Base-by-base conservation (phyloP, 768 basidiomycete genomes). In the Termitomyces sp. region DNA sequence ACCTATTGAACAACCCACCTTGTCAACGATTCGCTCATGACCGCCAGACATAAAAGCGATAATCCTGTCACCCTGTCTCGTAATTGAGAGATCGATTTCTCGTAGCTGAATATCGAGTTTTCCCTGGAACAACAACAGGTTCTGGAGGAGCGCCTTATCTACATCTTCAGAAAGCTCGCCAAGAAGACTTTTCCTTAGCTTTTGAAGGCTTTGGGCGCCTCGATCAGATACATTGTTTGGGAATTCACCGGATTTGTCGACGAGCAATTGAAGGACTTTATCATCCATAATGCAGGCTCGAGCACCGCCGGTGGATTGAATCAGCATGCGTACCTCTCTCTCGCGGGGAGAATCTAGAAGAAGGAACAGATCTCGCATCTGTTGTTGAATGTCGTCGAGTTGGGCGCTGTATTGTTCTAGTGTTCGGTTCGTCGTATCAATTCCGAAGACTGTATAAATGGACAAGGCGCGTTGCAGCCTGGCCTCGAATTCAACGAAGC, bases 21-120 rank as follows among this genome's bases (percentile, higher is more conserved):
- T 4, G 24, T 60, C 59, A 8, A 22, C 11, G 12, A 60, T 60
- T 18, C 42, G 50, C 7, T 60, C 52, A 36, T 60, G 42, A 28
- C 28, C 28, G 3, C 59, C 59, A 4, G 59, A 53, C 11, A 44
- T 3, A 0, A 16, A 24, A 9, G 51, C 33, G 18, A 60, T 54
- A 42, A 60, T 35, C 24, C 51, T 40, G 40, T 60, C 42, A 9
- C 51, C 42, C 20, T 60, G 40, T n/a, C 8, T 36, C 4, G 18
- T 13, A 15, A 58, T 48, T 4, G 7, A 1, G 3, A 13, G 24
- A 7, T 32, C 24, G 22, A 60, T 40, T 32, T 53, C 51, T 7
- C 18, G 4, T 4, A 8, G 22, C 13, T 54, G 59, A 8, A 60
- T 18, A 15, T 33, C 32, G 15, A 60, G 50, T 20, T 60, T 60